phyloP scores from a whole-genome alignment of 2,329 filamentous ascomycete genomes.

The Aspergillus melleus region DNA sequence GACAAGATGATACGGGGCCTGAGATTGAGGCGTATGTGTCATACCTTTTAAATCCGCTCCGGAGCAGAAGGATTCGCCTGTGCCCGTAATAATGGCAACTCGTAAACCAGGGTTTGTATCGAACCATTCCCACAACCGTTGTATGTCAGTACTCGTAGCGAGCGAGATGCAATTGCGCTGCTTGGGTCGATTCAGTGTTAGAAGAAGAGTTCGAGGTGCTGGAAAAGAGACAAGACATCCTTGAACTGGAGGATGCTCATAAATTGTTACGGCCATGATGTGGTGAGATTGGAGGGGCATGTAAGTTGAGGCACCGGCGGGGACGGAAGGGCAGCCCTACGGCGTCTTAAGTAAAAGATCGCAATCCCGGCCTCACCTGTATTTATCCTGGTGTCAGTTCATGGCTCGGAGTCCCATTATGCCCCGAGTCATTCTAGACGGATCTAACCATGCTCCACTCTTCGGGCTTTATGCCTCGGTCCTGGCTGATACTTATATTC shows the following conservation, averaged over 20 bases:
- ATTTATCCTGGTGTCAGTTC: not conserved
- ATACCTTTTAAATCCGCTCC: slow-evolving; percentile 64
- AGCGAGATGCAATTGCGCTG: slow-evolving; percentile 46
- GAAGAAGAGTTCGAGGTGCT: slow-evolving; percentile 41
- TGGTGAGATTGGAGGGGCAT: not conserved
- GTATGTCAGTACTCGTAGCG: slow-evolving; percentile 44
- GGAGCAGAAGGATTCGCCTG: slow-evolving; percentile 65
- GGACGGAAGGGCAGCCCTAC: not conserved
- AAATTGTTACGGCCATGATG: not conserved
- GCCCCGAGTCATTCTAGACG: not conserved
- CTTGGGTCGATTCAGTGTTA: slow-evolving; percentile 44
- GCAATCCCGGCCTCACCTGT: not conserved
- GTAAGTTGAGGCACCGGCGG: not conserved
- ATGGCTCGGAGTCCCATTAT: not conserved
- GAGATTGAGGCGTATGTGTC: not conserved
- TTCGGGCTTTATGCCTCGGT: not conserved
- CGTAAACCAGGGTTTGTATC: slow-evolving; percentile 62
- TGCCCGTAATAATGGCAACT: slow-evolving; percentile 64
- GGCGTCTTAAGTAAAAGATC: slow-evolving; percentile 3
- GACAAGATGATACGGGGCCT: not conserved
- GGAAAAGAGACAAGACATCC: slow-evolving; percentile 42
- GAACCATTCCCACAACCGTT: slow-evolving; percentile 58
- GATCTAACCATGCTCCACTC: not conserved
- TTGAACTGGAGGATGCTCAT: slow-evolving; percentile 14
- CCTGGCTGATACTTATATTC: not conserved